Evolutionary conservation across 352 stramenopile genomes (phyloP).

Genomic region (Pythium insidiosum): DNA sequence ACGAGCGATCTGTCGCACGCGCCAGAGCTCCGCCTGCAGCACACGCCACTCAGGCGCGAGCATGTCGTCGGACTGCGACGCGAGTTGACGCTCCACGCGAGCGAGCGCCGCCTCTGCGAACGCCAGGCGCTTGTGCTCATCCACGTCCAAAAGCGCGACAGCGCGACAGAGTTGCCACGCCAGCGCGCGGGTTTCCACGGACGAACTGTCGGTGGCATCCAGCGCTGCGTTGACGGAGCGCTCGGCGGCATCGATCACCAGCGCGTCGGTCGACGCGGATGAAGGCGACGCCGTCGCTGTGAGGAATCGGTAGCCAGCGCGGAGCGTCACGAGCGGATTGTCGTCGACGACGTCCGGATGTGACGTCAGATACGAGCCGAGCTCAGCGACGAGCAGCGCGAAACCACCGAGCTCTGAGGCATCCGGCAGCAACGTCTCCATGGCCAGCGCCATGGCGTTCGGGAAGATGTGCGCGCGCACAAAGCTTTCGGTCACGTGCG

Average conservation of each 20-base stretch:
- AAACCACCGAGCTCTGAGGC: conserved; percentile 34
- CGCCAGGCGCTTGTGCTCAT: conserved; percentile 24
- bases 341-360: conserved; percentile 42
- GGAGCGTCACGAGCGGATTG: conserved; percentile 33
- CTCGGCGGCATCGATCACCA: background rate
- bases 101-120: conserved; percentile 38
- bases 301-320: conserved; percentile 30
- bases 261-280: no score
- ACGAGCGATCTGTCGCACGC: conserved; percentile 48
- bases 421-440: conserved; percentile 29
- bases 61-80: conserved; percentile 6
- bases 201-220: conserved; percentile 3
- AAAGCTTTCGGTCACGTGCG: conserved; percentile 39
- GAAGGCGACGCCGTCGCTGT: no score
- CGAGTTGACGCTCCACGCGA: conserved; percentile 19
- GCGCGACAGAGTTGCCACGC: conserved; percentile 69
- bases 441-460: conserved; percentile 38
- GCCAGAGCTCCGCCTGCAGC: conserved; percentile 60
- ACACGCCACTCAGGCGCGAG: conserved; percentile 3
- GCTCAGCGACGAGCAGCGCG: conserved; percentile 36
- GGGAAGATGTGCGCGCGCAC: conserved; percentile 48
- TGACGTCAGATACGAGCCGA: conserved; percentile 39
- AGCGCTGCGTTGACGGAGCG: conserved; percentile 1
- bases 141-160: conserved; percentile 35
- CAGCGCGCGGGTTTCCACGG: no score